These are phyloP conservation scores for Chrysoporthe puriensis DNA, from an alignment of 2,329 filamentous ascomycete genomes.

Conservation along the genomic window DNA sequence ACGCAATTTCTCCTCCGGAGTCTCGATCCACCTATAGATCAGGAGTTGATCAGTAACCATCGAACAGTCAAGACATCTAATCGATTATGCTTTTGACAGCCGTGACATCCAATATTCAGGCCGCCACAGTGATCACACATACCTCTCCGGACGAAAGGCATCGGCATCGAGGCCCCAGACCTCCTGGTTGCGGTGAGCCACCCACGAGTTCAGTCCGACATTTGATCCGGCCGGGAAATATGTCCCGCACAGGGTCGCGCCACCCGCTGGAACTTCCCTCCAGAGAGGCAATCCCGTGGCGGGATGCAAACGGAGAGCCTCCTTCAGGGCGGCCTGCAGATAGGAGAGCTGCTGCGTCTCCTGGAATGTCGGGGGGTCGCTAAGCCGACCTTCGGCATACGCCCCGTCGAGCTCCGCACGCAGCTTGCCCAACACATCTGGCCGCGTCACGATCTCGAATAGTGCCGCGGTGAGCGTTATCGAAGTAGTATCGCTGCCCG, in stretches of 20 bases:
- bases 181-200: slow-evolving; percentile 36
- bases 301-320: slow-evolving; percentile 56
- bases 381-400: slow-evolving; percentile 33
- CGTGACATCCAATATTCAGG: background rate
- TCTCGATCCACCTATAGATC: slow-evolving; percentile 1
- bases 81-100: background rate
- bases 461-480: slow-evolving; percentile 50
- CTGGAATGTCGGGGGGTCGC: slow-evolving; percentile 37
- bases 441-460: slow-evolving; percentile 46
- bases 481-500: slow-evolving; percentile 51
- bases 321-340: slow-evolving; percentile 57
- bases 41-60: background rate
- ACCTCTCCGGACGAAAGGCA: slow-evolving; percentile 21
- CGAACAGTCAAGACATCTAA: background rate
- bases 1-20: background rate
- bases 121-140: background rate
- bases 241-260: slow-evolving; percentile 42
- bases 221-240: slow-evolving; percentile 17
- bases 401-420: slow-evolving; percentile 34
- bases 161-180: slow-evolving; percentile 19
- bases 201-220: slow-evolving; percentile 22
- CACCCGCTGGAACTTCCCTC: slow-evolving; percentile 49
- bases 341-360: slow-evolving; percentile 50
- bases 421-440: slow-evolving; percentile 30
- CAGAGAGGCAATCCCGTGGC: slow-evolving; percentile 53